Base-by-base conservation (phyloP, 371 early-diverging fungal species). In the Blakeslea trispora region DNA sequence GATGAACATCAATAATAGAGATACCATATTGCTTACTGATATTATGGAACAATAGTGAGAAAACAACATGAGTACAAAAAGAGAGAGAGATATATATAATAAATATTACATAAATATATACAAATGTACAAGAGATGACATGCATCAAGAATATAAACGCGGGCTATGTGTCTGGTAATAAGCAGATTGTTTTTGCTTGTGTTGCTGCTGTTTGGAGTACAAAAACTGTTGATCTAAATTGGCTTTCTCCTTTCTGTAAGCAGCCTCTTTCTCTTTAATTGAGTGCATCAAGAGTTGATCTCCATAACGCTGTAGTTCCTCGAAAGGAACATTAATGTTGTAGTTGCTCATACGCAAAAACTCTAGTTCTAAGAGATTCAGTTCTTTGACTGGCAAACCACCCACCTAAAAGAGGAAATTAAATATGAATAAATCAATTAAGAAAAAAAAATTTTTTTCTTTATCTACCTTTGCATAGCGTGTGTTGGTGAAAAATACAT, bases 361-460 rank as follows among this genome's bases (percentile, higher is more conserved):
- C 70, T 94, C 91, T 17, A 95, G 65, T 68, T 96, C 96, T 53
- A 96, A 76, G 40, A 74, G 76, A 77, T 98, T 98, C 46, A 98
- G 76, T 75, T 98, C 98, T 52, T 81, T 73, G 3, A 92, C 83
- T 5, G 94, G 86, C 13, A 98, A 71, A 11, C 98, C 98, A 58
- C 98, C 98, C 32, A 98, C 97, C 89, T 90, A 74, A 50, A n/a
- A 21, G n/a, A n/a, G n/a, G n/a, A n/a, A n/a, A n/a, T 28, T 28
- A 2, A 28, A 44, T 24, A 28, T 28, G 17, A 28, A 49, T n/a
- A 15, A 43, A 9, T 34, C n/a, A n/a, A n/a, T 24, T 35, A 37
- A 8, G 6, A 11, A 23, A 7, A 50, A 32, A 41, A 44, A 49
- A 14, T 1, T 41, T 28, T 39, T 19, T 50, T 46, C 5, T 35